Evolutionary conservation across 768 basidiomycete genomes (phyloP).

Genomic region (Pisolithus orientalis): DNA sequence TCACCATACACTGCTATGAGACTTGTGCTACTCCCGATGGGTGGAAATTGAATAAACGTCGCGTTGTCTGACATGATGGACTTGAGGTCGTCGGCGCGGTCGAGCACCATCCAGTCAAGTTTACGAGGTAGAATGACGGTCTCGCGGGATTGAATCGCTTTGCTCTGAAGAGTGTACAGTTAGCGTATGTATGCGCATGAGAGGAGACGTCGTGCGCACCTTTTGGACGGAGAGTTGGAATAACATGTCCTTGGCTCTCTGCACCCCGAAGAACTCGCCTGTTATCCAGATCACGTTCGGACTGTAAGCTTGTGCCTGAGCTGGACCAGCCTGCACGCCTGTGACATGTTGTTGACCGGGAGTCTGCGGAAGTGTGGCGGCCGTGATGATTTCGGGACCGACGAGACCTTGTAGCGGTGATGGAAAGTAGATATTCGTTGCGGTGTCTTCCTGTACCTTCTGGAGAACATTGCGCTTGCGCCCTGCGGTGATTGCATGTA

Average conservation of each 20-base stretch:
- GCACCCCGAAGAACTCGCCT: slow-evolving; percentile 95
- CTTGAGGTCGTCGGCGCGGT: slow-evolving; percentile 89
- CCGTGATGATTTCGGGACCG: slow-evolving; percentile 51
- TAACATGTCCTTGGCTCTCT: slow-evolving; percentile 92
- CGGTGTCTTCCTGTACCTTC: slow-evolving; percentile 93
- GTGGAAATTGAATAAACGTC: slow-evolving; percentile 90
- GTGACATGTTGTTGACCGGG: slow-evolving; percentile 6
- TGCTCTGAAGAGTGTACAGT: slow-evolving; percentile 48
- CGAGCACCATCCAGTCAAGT: slow-evolving; percentile 97
- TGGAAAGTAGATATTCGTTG: slow-evolving; percentile 93
- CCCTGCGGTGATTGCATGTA: slow-evolving; percentile 87
- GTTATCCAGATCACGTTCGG: slow-evolving; percentile 91
- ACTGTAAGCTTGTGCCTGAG: slow-evolving; percentile 37
- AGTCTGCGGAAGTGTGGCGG: slow-evolving; percentile 28
- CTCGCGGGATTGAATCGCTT: slow-evolving; percentile 85
- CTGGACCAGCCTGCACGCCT: not conserved
- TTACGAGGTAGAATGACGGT: slow-evolving; percentile 94
- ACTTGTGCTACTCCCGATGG: slow-evolving; percentile 88
- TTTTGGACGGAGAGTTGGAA: slow-evolving; percentile 83
- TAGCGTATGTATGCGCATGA: slow-evolving; percentile 1
- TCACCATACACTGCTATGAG: slow-evolving; percentile 93
- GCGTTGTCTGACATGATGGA: slow-evolving; percentile 94
- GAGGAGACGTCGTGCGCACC: slow-evolving; percentile 34
- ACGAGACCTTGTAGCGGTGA: slow-evolving; percentile 84
- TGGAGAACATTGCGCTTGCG: slow-evolving; percentile 84